Evolutionary conservation across 129 eudicot species (phyloP), one percentile per base, ranked within the genome.

Genomic region (Artemisia tridentata): DNA sequence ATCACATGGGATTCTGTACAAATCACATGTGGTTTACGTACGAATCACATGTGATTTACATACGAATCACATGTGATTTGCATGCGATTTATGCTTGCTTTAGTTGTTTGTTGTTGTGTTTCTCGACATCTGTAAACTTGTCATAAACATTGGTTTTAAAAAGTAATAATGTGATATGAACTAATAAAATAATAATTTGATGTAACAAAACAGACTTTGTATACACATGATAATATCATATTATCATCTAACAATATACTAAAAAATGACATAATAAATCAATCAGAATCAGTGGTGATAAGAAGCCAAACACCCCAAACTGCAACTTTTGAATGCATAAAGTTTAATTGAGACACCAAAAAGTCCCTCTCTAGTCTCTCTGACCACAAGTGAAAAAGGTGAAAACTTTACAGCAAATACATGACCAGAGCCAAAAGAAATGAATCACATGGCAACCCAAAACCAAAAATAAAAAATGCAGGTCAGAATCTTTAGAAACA

Each of bases 401-500:
- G 74, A 75, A 67, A 73, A 31, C 78, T 73, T 73, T 73, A 73
- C 78, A 73, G 78, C 78, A 63, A 73, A 58, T 67, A 75, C 68
- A 75, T 67, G 49, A 29, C 58, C 59, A 72, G 54, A 74, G 27
- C 65, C 66, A 43, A 65, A 63, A 53, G 43, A 68, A 62, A 4
- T 46, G 62, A 71, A 78, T 63, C 81, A 78, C 77, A 78, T 71
- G 81, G 50, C 20, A 51, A 78, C 72, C 76, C 51, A 69, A 62
- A 38, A 69, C 61, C 31, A 61, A 62, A 53, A 58, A 70, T 66
- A 49, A 66, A 67, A 55, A 12, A 70, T 70, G 13, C 12, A 56
- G 65, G 43, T 65, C 71, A 61, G 60, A 34, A 54, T 69, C 53
- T 12, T 54, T 3, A 3, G n/a, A 57, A 19, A 25, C 48, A 38